A percentile compares a stretch with the other conserved stretches of the same genome.
phyloP scores from a whole-genome alignment of 192 early-diverging fungal genomes.

The Coemansia sp. region DNA sequence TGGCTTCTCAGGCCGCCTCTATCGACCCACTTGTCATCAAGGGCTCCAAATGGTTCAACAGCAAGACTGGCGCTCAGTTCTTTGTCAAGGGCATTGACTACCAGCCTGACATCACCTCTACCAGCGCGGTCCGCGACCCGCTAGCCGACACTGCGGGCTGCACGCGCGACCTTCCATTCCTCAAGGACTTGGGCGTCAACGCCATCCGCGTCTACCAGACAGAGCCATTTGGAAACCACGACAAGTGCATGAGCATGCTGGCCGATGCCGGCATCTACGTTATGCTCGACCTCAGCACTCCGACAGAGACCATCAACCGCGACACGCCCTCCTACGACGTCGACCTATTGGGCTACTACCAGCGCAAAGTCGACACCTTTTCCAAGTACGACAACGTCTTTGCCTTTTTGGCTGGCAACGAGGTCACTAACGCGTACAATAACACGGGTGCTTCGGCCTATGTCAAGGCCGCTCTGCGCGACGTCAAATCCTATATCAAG shows the following conservation, averaged over 20 bases:
- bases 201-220: conserved; percentile 73
- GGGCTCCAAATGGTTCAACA: conserved; percentile 72
- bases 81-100: conserved; percentile 78
- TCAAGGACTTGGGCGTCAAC: conserved; percentile 71
- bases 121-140: conserved; percentile 58
- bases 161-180: conserved; percentile 62
- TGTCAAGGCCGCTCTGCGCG: conserved; percentile 72
- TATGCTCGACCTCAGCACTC: conserved; percentile 65
- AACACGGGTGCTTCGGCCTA: conserved; percentile 65
- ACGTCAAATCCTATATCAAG: conserved; percentile 65
- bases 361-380: conserved; percentile 67
- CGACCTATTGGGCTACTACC: conserved; percentile 60
- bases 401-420: conserved; percentile 76
- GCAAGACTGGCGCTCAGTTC: conserved; percentile 72
- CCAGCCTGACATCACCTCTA: conserved; percentile 60
- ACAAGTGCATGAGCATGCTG: conserved; percentile 72
- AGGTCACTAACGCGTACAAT: conserved; percentile 66
- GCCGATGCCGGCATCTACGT: conserved; percentile 71
- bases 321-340: conserved; percentile 61
- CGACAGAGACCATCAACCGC: conserved; percentile 67
- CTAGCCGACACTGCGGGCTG: conserved; percentile 62
- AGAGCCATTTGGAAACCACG: conserved; percentile 64
- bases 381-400: conserved; percentile 65
- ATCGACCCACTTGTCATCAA: conserved; percentile 69
- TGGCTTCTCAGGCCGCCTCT: conserved; percentile 40